Base-by-base conservation (phyloP, 371 early-diverging fungal genomes). In the Haplosporangium sp. region DNA sequence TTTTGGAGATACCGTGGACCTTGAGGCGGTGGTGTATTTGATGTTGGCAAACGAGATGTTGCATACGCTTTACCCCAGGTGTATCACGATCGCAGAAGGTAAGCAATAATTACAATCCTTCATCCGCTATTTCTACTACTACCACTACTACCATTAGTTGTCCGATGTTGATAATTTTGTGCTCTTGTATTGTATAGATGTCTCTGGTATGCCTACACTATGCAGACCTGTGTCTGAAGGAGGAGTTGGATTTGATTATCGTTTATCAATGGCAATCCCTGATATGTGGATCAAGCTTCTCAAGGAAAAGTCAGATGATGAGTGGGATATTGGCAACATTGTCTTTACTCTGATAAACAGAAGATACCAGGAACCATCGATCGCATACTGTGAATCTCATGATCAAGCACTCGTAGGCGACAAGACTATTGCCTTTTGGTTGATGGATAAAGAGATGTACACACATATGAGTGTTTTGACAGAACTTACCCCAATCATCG, bases 381-480 rank as follows among this genome's bases (percentile, higher is more conserved):
- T 98, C 81, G 93, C 96, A 1, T 98, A 98, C 82, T 91, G 93
- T 76, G 98, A 98, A 85, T 93, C 93, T 52, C 98, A 98, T 84
- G 98, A 98, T 84, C 98, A 98, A 84, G 98, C 98, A 15, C 85
- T 98, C 48, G 98, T 98, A 11, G 98, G 98, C 44, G 98, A 98
- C 87, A 98, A 98, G 84, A 96, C 97, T 19, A 76, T 98, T 45
- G 98, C 98, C 1, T 98, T 98, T 84, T 98, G 98, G 98, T 84
- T 98, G 58, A 98, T 98, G 98, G 98, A 98, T 85, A 94, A 94
- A 87, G 98, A 98, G 84, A 98, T 98, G 98, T 98, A 98, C 83
- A 92, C 91, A 27, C 83, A 93, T 84, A 98, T 98, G 98, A 94
- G 95, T 57, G 93, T 93, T 66, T 60, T 94, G 50, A 89, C 92